A percentile compares a stretch with the other conserved stretches of the same genome.
phyloP scores from a whole-genome alignment of 352 stramenopile species.

The Phytophthora sojae region DNA sequence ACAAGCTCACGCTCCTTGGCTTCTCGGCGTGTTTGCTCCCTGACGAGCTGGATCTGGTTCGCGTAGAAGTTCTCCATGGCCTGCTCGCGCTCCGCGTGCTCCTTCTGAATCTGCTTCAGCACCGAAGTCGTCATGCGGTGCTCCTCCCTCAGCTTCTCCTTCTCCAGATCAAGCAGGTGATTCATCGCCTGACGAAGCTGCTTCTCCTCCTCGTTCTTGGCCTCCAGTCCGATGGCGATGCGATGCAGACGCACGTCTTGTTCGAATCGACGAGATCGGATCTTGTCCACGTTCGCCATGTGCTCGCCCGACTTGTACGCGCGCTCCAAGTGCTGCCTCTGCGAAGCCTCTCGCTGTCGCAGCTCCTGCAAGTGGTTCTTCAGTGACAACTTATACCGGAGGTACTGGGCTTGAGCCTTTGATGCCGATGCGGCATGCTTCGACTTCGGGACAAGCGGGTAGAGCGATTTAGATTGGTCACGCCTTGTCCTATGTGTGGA shows the following conservation, averaged over 20 bases:
- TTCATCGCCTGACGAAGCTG: conserved; percentile 74
- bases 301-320: conserved; percentile 72
- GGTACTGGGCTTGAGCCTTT: conserved; percentile 55
- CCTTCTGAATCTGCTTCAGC: conserved; percentile 68
- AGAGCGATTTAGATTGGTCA: conserved; percentile 38
- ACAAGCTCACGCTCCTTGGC: conserved; percentile 65
- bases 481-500: conserved; percentile 4
- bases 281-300: conserved; percentile 72
- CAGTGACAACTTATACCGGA: conserved; percentile 76
- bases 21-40: conserved; percentile 69
- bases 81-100: conserved; percentile 63
- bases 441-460: conserved; percentile 49
- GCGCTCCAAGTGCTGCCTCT: conserved; percentile 68
- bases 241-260: conserved; percentile 76
- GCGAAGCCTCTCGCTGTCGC: conserved; percentile 64
- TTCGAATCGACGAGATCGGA: conserved; percentile 67
- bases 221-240: conserved; percentile 65
- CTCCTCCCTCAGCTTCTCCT: conserved; percentile 73
- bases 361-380: conserved; percentile 77
- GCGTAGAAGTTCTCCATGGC: conserved; percentile 77
- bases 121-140: conserved; percentile 53
- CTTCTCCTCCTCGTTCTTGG: conserved; percentile 73
- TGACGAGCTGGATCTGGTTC: conserved; percentile 74
- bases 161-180: conserved; percentile 69
- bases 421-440: conserved; percentile 29